Evolutionary conservation across 352 stramenopile species (phyloP), one percentile per base, ranked within the genome.

Genomic region (Pythium rhizo-oryzae): DNA sequence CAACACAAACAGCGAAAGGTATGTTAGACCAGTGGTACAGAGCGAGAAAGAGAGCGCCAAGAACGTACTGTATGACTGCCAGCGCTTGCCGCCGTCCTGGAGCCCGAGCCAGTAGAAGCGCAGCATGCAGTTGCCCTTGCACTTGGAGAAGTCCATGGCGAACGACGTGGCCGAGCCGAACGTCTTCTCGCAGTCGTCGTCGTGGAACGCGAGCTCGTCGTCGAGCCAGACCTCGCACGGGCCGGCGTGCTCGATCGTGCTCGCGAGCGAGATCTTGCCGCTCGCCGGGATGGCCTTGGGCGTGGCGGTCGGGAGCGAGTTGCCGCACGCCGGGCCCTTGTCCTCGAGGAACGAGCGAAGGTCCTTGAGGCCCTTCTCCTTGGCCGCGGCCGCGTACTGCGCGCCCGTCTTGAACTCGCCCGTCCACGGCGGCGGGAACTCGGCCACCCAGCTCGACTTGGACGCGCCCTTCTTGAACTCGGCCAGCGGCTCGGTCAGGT

Each of bases 51-150:
- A 33, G 28, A 33, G 35, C 24, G 23, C 37, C 35, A 47, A 21
- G 18, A n/a, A 47, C 41, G 41, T 47, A 47, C 41, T 68, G 61
- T 68, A 68, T 37, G 61, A 61, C 52, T 64, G 54, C 55, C 54
- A 64, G 23, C 55, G 47, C 55, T 21, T 59, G 28, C 46, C 54
- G 7, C 30, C n/a, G 46, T 72, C 58, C 24, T 76, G 64, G 35
- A 76, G 57, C 4, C 39, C 63, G 54, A 76, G 69, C 69, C 69
- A 72, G 69, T 72, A 70, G 60, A 69, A 72, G 39, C 56, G 63
- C 12, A 72, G 52, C 47, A 70, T 55, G 53, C 57, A 69, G 5
- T 18, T 39, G 16, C 56, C 56, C 33, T 24, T 51, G 65, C 68
- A 75, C 15, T 24, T 50, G 11, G 68, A 75, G 43, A 67, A 75